Conservation (phyloP, 306 rosid species). For the Erythrophleum fordii region DNA sequence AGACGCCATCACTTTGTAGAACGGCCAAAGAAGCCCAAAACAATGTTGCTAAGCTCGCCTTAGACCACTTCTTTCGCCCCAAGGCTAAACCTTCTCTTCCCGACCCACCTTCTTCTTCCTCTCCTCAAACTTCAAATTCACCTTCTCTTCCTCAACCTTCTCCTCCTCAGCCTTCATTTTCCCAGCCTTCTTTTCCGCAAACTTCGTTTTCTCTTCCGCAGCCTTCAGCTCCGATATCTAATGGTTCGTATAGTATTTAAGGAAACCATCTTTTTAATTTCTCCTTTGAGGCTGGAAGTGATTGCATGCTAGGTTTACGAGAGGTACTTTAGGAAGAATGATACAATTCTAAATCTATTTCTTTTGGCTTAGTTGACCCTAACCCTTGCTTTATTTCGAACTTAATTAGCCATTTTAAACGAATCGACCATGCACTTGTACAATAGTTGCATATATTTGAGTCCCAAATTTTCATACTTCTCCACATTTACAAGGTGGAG, state of each 20-base stretch:
- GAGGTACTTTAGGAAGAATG: background rate
- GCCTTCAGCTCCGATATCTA: slow-evolving; percentile 26
- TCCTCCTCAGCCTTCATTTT: background rate
- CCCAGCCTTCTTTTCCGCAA: slow-evolving; percentile 2
- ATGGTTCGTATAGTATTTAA: slow-evolving; percentile 10
- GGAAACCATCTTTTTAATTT: background rate
- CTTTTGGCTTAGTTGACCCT: background rate
- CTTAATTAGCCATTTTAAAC: background rate
- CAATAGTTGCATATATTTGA: background rate
- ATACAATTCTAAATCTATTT: background rate
- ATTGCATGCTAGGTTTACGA: background rate
- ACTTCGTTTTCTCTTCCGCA: slow-evolving; percentile 31
- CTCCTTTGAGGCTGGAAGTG: too few relatives aligned
- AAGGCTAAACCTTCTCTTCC: background rate
- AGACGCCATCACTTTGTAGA: background rate
- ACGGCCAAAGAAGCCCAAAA: slow-evolving; percentile 59
- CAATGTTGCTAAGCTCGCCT: slow-evolving; percentile 66
- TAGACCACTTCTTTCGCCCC: slow-evolving; percentile 45
- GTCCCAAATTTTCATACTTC: background rate
- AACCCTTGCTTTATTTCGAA: background rate
- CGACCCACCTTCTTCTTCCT: background rate
- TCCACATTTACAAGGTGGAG: background rate
- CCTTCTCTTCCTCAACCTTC: background rate
- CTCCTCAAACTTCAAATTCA: background rate
- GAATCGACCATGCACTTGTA: background rate